Evolutionary conservation across 371 early-diverging fungal species (phyloP).

Genomic region (Syncephalastrum monosporum): DNA sequence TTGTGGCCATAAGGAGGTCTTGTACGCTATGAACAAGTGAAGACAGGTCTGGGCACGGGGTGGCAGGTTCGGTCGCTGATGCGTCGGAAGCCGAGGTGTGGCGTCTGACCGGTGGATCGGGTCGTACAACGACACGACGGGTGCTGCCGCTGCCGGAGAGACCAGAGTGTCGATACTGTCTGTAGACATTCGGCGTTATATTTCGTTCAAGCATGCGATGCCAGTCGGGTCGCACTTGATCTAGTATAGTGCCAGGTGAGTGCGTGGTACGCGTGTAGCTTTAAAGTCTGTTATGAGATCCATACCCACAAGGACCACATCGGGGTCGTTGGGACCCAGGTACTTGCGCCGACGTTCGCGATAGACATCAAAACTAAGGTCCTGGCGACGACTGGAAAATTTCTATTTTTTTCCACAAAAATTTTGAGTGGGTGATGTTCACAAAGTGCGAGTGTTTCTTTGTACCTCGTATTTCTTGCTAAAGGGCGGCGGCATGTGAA

Average conservation of each 20-base stretch:
- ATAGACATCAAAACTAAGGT: not conserved
- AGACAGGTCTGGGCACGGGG: no score
- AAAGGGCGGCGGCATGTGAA: slow-evolving; percentile 63
- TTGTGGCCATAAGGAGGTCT: no score
- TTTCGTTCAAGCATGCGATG: slow-evolving; percentile 22
- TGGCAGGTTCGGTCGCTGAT: no score
- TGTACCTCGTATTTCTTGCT: slow-evolving; percentile 28
- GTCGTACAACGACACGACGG: slow-evolving; percentile 9
- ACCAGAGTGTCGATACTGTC: no score
- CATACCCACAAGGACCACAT: slow-evolving; percentile 75
- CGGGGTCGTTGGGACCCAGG: slow-evolving; percentile 59
- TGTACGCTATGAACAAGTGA: no score
- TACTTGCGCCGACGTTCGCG: slow-evolving; percentile 51
- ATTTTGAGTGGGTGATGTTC: slow-evolving; percentile 1
- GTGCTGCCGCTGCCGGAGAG: slow-evolving; percentile 7
- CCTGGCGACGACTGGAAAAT: slow-evolving; percentile 3
- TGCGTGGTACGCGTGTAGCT: not conserved
- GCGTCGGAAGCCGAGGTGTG: no score
- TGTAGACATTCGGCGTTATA: no score
- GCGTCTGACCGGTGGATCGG: slow-evolving; percentile 1
- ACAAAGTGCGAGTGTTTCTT: slow-evolving; percentile 28
- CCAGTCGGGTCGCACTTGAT: slow-evolving; percentile 81
- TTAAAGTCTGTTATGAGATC: not conserved
- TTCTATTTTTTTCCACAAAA: not conserved
- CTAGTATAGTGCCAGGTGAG: slow-evolving; percentile 29